These are phyloP conservation scores for Penicillium brasilianum DNA, from an alignment of 2,329 filamentous ascomycete species.

Conservation along the genomic window DNA sequence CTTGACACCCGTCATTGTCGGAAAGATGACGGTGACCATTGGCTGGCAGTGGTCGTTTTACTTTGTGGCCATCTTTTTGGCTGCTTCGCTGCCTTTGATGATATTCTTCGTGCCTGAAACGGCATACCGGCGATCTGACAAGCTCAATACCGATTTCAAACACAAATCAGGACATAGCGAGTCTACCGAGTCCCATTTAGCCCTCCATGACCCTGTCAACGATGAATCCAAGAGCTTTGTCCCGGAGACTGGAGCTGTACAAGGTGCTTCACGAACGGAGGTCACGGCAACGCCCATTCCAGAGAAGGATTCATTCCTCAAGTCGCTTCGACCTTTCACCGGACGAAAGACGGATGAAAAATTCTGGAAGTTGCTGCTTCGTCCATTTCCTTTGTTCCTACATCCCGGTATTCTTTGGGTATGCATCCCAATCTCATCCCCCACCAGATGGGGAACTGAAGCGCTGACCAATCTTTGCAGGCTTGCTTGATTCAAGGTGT, in stretches of 20 bases:
- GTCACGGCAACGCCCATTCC: constrained; percentile 31
- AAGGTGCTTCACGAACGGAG: constrained; percentile 18
- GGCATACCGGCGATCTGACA: constrained; percentile 69
- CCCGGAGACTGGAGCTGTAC: not conserved
- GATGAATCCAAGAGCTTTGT: constrained; percentile 18
- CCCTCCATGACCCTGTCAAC: constrained; percentile 14
- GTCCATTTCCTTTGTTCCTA: constrained; percentile 80
- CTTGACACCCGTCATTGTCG: constrained; percentile 85
- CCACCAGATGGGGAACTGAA: not conserved
- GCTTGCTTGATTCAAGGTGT: constrained; percentile 80
- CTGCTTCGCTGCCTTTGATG: constrained; percentile 69
- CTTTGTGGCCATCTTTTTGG: constrained; percentile 83
- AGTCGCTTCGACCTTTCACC: constrained; percentile 73
- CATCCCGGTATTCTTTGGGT: constrained; percentile 86
- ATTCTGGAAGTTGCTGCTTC: constrained; percentile 68
- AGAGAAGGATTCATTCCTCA: constrained; percentile 61
- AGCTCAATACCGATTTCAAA: constrained; percentile 71
- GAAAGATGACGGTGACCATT: constrained; percentile 76
- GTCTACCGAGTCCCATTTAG: constrained; percentile 20
- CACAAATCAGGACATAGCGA: constrained; percentile 38
- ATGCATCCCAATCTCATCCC: constrained; percentile 39
- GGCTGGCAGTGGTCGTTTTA: constrained; percentile 91
- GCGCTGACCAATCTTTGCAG: constrained; percentile 26
- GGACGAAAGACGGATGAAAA: constrained; percentile 79
- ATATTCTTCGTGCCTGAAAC: constrained; percentile 86